Evolutionary conservation across 768 basidiomycete genomes (phyloP).

Genomic region (Crepidotus variabilis): DNA sequence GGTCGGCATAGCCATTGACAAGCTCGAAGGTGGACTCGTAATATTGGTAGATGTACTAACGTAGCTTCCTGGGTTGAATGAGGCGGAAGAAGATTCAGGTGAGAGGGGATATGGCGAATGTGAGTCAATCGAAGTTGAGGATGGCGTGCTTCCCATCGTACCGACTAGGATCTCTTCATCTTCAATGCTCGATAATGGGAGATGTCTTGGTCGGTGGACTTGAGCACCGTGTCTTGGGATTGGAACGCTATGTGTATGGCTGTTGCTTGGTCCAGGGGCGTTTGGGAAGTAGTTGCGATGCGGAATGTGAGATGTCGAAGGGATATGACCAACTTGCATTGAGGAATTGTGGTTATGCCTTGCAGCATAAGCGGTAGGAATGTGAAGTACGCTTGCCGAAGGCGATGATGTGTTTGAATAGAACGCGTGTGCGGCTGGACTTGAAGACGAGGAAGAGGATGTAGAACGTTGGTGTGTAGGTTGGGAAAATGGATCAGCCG

Average conservation of each 20-base stretch:
- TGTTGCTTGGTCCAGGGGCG: background rate
- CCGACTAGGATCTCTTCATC: background rate
- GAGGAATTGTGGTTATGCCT: constrained; percentile 14
- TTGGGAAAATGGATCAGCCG: constrained; percentile 66
- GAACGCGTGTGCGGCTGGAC: constrained; percentile 6
- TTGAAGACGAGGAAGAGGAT: constrained; percentile 22
- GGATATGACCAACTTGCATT: background rate
- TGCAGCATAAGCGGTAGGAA: constrained; percentile 25
- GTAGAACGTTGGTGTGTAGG: constrained; percentile 61
- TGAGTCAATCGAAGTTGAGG: constrained; percentile 30
- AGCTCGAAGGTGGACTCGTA: constrained; percentile 73
- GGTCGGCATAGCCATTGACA: constrained; percentile 34
- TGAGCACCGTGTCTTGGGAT: constrained; percentile 72
- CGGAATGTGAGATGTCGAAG: constrained; percentile 4
- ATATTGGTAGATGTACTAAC: constrained; percentile 58
- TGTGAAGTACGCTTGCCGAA: constrained; percentile 39
- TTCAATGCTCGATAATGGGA: background rate
- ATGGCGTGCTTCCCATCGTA: background rate
- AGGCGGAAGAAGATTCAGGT: constrained; percentile 20
- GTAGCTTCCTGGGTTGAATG: constrained; percentile 43
- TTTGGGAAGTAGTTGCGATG: background rate
- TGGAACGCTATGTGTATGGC: constrained; percentile 52
- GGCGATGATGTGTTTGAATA: constrained; percentile 39
- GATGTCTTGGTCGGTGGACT: constrained; percentile 47
- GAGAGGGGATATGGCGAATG: constrained; percentile 63